phyloP scores from a whole-genome alignment of 2,329 filamentous ascomycete genomes.

The Xylariaceae sp. region DNA sequence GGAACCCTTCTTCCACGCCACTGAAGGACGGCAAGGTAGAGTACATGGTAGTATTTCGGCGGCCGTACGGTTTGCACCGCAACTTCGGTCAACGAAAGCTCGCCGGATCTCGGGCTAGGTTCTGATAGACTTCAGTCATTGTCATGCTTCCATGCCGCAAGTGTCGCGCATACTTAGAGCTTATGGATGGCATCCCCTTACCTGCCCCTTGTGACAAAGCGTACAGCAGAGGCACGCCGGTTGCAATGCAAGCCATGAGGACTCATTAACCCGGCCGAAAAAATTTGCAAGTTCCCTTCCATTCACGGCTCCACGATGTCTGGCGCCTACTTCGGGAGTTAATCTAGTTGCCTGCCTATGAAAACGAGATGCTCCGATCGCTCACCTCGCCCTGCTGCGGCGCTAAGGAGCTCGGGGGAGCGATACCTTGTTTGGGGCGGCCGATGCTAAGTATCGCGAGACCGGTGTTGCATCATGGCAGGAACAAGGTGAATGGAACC shows the following conservation, averaged over 20 bases:
- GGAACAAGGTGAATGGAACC: not conserved
- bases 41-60: too few relatives aligned
- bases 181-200: not conserved
- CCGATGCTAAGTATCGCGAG: not conserved
- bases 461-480: not conserved
- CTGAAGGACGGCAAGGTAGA: too few relatives aligned
- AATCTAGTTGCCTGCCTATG: not conserved
- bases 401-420: conserved; percentile 3
- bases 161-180: not conserved
- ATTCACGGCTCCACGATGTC: not conserved
- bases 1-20: too few relatives aligned
- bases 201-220: not conserved
- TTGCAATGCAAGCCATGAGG: not conserved
- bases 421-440: not conserved
- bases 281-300: not conserved
- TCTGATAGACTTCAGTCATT: not conserved
- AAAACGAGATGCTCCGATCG: not conserved
- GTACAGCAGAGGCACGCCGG: not conserved
- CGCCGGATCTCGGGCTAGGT: not conserved
- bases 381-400: conserved; percentile 5
- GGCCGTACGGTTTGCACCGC: not conserved
- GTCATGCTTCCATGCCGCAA: too few relatives aligned
- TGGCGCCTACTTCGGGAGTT: not conserved
- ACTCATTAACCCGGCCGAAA: conserved; percentile 6
- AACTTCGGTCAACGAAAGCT: not conserved